Conservation (phyloP, 495 filamentous ascomycete species). For the Peziza echinospora region DNA sequence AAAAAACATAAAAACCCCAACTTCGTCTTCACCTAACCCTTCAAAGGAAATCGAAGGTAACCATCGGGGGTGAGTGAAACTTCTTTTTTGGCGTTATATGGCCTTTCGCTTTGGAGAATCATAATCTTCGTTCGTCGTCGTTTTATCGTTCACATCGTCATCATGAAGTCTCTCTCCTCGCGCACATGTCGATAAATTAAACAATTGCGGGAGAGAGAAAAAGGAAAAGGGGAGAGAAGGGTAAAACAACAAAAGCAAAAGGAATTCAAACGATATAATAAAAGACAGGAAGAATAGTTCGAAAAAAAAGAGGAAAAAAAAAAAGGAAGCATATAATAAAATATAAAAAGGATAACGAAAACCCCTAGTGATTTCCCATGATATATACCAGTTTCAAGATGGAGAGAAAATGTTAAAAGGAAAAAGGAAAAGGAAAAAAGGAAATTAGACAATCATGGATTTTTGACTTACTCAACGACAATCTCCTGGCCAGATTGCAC, state of each 20-base stretch:
- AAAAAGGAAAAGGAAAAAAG: neutral
- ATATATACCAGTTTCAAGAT: neutral
- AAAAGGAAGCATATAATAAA: neutral
- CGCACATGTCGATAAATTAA: no score
- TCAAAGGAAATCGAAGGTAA: no score
- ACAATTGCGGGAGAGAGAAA: neutral
- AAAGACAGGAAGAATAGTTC: no score
- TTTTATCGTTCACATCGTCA: neutral
- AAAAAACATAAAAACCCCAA: no score
- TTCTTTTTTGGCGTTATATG: no score
- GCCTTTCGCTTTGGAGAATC: neutral
- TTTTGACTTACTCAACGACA: slow-evolving; percentile 17
- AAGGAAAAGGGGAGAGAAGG: neutral
- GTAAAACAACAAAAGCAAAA: neutral
- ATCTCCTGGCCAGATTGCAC: slow-evolving; percentile 19
- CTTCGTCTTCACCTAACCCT: no score
- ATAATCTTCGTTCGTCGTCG: neutral
- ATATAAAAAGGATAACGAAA: neutral
- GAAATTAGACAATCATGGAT: neutral
- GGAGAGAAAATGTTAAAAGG: neutral
- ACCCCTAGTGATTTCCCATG: no score
- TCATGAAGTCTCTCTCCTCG: no score
- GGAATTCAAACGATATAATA: neutral
- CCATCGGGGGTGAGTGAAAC: no score
- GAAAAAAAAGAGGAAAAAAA: neutral